Base-by-base conservation (phyloP, 306 rosid genomes). In the Bauhinia variegata region DNA sequence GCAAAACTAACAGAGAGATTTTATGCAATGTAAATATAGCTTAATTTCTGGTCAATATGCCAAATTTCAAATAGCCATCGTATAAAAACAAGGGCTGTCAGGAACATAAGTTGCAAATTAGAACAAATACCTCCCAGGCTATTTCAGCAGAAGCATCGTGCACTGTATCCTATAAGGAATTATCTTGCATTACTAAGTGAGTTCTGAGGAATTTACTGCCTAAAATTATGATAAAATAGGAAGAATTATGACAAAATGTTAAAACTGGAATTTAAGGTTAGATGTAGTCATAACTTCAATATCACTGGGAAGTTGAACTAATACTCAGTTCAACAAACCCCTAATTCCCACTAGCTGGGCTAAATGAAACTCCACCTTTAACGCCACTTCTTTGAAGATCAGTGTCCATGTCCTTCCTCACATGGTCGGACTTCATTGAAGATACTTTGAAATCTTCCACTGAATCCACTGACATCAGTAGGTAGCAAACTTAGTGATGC, bases 401-500 rank as follows among this genome's bases (percentile, higher is more conserved):
- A 30, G 28, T 23, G 28, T 23, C 28, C 28, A 44, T 12, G 11
- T 59, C 34, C 12, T 60, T 72, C 53, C 66, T 54, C 61, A 38
- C 67, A 54, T 9, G 55, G 47, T 52, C 37, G 41, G 5, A 28
- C 48, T 65, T 75, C 57, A 48, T 62, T 14, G 42, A 60, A 28
- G 41, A 71, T 34, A 60, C 55, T 33, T 23, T 8, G 6, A 49
- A 65, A 52, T 46, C 68, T 34, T 46, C 78, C 68, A 42, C 62
- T 17, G 42, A 14, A 38, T 44, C 54, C 64, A 11, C 41, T 0
- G 12, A 23, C 5, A 46, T 39, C 19, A 60, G 18, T 5, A 68
- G 74, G 30, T 38, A 8, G 46, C 50, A 60, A 74, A 70, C 67
- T 60, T n/a, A 70, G 48, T n/a, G n/a, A 13, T 53, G n/a, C n/a